Evolutionary conservation across 192 early-diverging fungal genomes (phyloP), one percentile per base, ranked within the genome.

Genomic region (Blastocladiella britannica): DNA sequence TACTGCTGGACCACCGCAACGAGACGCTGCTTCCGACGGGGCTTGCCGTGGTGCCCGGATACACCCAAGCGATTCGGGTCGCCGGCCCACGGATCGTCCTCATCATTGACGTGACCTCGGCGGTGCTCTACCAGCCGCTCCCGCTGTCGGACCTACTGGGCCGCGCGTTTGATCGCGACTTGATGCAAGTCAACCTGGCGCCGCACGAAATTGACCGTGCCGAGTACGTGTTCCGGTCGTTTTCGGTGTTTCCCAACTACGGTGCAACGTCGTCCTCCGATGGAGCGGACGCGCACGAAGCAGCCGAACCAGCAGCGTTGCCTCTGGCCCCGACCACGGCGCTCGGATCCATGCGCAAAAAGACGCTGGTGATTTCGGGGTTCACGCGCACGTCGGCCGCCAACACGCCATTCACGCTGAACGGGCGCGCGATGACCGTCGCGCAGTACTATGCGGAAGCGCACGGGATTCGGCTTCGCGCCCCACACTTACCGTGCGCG

Each of bases 401-500:
- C 37, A 20, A 9, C 15, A 47, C 37, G 15, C n/a, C 3, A 9
- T 47, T 47, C 4, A 47, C 37, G 15, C 12, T 47, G 37, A 47
- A 47, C 15, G 37, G 37, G 2, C 37, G 37, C 37, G 71, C 65
- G 31, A 66, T 81, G 27, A 75, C 77, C 0, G 85, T 97, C 23
- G 81, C 85, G 0, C 56, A 77, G 18, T 94, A 93, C 62, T 97
- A 91, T 59, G 52, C 66, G 53, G 65, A 70, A 31, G 80, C 78
- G 12, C 91, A 93, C 65, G 79, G 80, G 65, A 73, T 69, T 52
- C 67, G 62, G 4, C 67, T 97, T 25, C 60, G 65, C 52, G 93
- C 79, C 58, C 82, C 91, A 4, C 78, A 81, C 58, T 66, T 95
- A 58, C 93, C 93, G 2, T 84, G 85, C 30, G 78, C 86, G 18